Conservation (phyloP, 768 basidiomycete species). For the Russula vinacea region DNA sequence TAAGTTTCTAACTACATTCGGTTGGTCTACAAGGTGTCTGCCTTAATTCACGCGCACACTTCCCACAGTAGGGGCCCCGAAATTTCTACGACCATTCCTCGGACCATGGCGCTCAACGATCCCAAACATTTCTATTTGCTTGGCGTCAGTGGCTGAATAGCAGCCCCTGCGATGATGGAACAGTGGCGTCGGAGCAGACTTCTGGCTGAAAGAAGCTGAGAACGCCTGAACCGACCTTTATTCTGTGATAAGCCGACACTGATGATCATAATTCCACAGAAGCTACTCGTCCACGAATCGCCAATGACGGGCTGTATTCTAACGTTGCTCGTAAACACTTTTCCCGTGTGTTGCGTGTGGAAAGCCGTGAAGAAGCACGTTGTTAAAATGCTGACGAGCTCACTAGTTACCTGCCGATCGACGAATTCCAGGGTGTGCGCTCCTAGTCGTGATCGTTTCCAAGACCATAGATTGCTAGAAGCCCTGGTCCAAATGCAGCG, state of each 20-base stretch:
- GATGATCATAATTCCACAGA: neutral
- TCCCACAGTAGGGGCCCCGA: neutral
- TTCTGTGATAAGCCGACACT: neutral
- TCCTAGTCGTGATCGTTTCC: slow-evolving; percentile 7
- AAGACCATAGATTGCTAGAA: neutral
- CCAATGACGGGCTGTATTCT: neutral
- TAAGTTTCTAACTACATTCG: neutral
- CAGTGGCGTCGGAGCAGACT: neutral
- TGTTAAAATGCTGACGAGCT: neutral
- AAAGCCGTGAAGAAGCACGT: neutral
- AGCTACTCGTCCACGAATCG: too few relatives aligned
- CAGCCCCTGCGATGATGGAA: too few relatives aligned
- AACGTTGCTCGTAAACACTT: neutral
- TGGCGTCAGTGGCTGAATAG: neutral
- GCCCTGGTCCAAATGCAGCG: neutral
- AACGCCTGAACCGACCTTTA: neutral
- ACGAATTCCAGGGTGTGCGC: neutral
- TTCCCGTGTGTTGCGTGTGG: neutral
- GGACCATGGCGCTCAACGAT: neutral
- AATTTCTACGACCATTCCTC: neutral
- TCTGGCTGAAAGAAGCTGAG: neutral
- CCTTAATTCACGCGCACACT: neutral
- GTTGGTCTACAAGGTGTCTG: neutral
- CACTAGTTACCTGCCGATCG: neutral
- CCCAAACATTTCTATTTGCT: neutral